Base-by-base conservation (phyloP, 75 land plant genomes). In the Adiantum capillusveneris region DNA sequence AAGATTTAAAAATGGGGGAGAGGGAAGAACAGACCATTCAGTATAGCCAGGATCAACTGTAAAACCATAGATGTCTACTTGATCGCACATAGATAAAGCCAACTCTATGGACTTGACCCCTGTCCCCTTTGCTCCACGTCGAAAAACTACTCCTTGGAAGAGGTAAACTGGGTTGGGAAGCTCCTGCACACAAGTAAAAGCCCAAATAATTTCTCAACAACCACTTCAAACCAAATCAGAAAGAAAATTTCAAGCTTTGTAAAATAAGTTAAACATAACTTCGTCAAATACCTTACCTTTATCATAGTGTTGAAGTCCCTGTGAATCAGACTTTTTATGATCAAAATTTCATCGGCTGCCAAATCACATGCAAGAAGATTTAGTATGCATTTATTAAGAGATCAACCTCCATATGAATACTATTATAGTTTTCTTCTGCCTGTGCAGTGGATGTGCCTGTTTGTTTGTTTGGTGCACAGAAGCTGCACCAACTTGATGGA, bases 81-180 rank as follows among this genome's bases (percentile, higher is more conserved):
- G 63, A 37, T 93, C 98, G 66, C 98, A 93, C 84, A 88, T 93
- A 41, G 98, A 93, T 26, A 93, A 77, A 13, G 98, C 98, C 29
- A 93, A 63, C 45, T 93, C 98, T 29, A 93, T 75, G 52, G 98
- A 83, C 78, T 93, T 93, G 70, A 93, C 76, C 60, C 98, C 98
- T 69, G 98, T 93, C 57, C 98, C 98, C 70, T 93, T 93, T n/a
- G 98, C 98, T 58, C 95, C 98, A 63, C 90, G 76, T 24, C 98
- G 79, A n/a, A 88, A 71, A 12, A 84, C 95, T 59, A 88, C 84
- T 16, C 98, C 98, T 79, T 88, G 98, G 75, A 93, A 88, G 24
- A 93, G 82, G 71, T 93, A 93, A 44, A 93, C 95, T 54, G 98
- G 98, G 81, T 93, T 93, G 46, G 95, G 90, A 39, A 93, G 69